A percentile compares a stretch with the other conserved stretches of the same genome.
These are phyloP conservation scores for Chytridium lagenaria DNA, from an alignment of 371 early-diverging fungal species.

Conservation along the genomic window DNA sequence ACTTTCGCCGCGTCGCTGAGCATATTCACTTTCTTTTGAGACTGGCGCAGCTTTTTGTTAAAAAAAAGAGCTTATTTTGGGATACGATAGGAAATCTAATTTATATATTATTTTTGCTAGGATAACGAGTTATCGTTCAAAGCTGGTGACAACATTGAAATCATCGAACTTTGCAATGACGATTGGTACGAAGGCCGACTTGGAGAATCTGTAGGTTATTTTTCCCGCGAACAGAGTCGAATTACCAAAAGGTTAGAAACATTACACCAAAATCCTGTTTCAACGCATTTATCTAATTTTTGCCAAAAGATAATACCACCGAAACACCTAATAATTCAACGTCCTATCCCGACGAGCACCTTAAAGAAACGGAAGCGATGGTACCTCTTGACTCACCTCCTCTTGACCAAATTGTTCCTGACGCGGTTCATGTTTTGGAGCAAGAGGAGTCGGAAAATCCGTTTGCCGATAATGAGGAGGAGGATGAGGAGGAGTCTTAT, in stretches of 20 bases:
- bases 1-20: background rate
- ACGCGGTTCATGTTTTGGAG: background rate
- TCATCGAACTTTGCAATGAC: conserved; percentile 56
- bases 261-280: too few relatives aligned
- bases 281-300: background rate
- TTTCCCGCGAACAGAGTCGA: conserved; percentile 59
- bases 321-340: too few relatives aligned
- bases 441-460: conserved; percentile 9
- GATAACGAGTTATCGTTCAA: conserved; percentile 58
- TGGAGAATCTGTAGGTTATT: conserved; percentile 44
- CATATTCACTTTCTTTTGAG: too few relatives aligned
- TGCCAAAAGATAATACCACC: background rate
- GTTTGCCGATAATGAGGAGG: conserved; percentile 5
- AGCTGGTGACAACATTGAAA: conserved; percentile 48
- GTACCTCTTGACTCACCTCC: background rate
- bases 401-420: conserved; percentile 6
- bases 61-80: too few relatives aligned
- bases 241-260: conserved; percentile 15
- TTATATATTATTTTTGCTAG: too few relatives aligned
- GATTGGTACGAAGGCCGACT: conserved; percentile 62
- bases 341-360: too few relatives aligned
- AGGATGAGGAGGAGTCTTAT: conserved; percentile 14
- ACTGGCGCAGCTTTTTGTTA: too few relatives aligned
- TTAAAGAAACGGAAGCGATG: background rate
- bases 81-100: too few relatives aligned